Conservation (phyloP, 257 asterid species). For the Primulina tabacum region DNA sequence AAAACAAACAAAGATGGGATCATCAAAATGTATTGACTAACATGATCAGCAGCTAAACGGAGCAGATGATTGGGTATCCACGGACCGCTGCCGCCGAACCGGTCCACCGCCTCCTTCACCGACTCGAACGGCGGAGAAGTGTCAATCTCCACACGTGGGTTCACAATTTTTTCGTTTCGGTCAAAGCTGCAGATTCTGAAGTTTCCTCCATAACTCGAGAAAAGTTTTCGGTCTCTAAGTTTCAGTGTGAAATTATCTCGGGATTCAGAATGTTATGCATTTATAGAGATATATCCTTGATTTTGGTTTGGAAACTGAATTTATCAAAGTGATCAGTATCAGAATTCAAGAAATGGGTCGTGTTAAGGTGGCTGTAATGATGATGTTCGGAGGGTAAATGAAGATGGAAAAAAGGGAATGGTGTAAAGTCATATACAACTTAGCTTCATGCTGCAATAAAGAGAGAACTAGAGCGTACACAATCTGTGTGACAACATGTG, state of each 20-base stretch:
- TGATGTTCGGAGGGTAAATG: constrained; percentile 35
- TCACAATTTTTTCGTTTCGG: constrained; percentile 49
- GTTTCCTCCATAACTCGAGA: constrained; percentile 39
- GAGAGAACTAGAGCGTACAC: too few species aligned
- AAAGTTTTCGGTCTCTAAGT: not conserved
- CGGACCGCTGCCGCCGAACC: constrained; percentile 80
- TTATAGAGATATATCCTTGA: constrained; percentile 12
- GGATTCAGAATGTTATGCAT: constrained; percentile 24
- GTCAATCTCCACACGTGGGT: constrained; percentile 78
- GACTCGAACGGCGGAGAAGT: constrained; percentile 91
- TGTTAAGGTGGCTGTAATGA: constrained; percentile 25
- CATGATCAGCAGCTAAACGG: constrained; percentile 48
- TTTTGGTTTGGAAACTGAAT: constrained; percentile 18
- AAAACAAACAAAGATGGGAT: too few species aligned
- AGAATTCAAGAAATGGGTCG: constrained; percentile 15
- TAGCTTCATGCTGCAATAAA: not conserved
- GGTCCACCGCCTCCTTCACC: constrained; percentile 89
- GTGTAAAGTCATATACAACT: not conserved
- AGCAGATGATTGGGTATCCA: constrained; percentile 73
- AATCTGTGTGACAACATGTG: too few species aligned
- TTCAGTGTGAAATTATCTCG: constrained; percentile 19
- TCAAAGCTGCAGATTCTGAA: constrained; percentile 22
- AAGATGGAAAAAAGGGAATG: constrained; percentile 33
- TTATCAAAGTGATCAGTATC: not conserved
- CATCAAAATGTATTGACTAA: constrained; percentile 18